Evolutionary conservation across 2,329 filamentous ascomycete genomes (phyloP).

Genomic region (Colletotrichum liriopes): DNA sequence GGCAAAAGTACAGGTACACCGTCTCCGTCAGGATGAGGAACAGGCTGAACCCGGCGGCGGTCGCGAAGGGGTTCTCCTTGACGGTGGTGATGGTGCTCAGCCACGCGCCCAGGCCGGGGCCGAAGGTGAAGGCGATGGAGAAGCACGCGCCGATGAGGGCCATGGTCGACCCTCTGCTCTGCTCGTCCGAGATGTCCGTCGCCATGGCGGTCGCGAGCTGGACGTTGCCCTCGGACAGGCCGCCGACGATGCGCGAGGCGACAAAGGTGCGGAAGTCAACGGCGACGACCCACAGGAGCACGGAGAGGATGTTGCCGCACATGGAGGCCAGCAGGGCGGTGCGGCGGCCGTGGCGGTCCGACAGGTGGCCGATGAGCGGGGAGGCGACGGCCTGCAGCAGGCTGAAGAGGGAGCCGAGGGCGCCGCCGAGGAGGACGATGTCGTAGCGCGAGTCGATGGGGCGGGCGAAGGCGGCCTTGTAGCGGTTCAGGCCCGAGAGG

Average conservation of each 20-base stretch:
- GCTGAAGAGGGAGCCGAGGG: conserved; percentile 93
- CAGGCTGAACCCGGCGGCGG: conserved; percentile 90
- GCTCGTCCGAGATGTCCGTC: conserved; percentile 92
- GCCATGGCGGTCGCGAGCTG: conserved; percentile 97
- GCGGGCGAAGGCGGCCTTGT: conserved; percentile 92
- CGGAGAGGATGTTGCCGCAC: conserved; percentile 92
- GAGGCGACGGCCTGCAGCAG: conserved; percentile 93
- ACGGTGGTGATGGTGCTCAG: conserved; percentile 84
- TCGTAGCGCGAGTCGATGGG: conserved; percentile 98
- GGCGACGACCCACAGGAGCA: conserved; percentile 93
- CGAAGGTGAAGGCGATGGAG: conserved; percentile 96
- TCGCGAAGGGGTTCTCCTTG: conserved; percentile 92
- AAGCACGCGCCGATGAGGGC: conserved; percentile 97
- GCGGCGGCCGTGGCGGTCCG: conserved; percentile 89
- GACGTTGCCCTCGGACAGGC: conserved; percentile 95
- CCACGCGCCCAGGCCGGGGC: conserved; percentile 91
- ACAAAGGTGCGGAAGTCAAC: conserved; percentile 97
- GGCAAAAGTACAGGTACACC: conserved; percentile 83
- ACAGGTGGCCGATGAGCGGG: conserved; percentile 89
- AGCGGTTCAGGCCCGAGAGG: conserved; percentile 87
- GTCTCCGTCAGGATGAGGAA: conserved; percentile 90
- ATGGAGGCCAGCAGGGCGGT: conserved; percentile 92
- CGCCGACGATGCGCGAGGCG: conserved; percentile 92
- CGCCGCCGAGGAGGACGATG: conserved; percentile 94
- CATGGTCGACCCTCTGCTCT: conserved; percentile 91